Evolutionary conservation across 2,329 filamentous ascomycete species (phyloP), one percentile per base, ranked within the genome.

Genomic region (Paramyrothecium roridum): DNA sequence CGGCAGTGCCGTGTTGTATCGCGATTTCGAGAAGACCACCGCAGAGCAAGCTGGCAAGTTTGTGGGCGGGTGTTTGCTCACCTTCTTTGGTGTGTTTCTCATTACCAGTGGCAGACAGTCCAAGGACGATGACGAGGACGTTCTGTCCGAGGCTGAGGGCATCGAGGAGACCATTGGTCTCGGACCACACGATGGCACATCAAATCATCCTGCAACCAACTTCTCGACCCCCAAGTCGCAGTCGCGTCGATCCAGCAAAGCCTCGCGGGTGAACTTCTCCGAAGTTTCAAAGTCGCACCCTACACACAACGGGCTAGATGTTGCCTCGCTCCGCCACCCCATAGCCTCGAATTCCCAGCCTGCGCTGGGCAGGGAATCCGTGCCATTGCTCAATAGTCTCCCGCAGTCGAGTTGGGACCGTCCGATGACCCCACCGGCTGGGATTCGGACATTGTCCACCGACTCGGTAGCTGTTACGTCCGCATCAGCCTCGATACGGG

Each of bases 71-170:
- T 99, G 95, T 72, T 79, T 91, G 4, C 75, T 99, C 60, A 99
- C 95, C 1, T 99, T 99, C 71, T 86, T 93, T 57, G 95, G 95
- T 11, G 95, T 99, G n/a, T 98, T 95, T 73, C 83, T 97, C 62
- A 97, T 99, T 67, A 98, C 95, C 2, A 96, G 89, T 65, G 92
- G 91, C 53, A 82, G 93, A 62, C 77, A 82, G 52, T 75, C 79
- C 12, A 81, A 81, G 19, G 77, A 82, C n/a, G 80, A 84, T 3
- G 83, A 87, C 19, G 67, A 74, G 19, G 80, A 83, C n/a, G 59
- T 67, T 8, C 63, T 83, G 17, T 81, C 76, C 3, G 82, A 86
- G 46, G 74, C 73, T 26, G 83, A 85, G 48, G 83, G 83, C 37
- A 76, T 84, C 17, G 84, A 88, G 59, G 86, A 87, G 62, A 85